These are phyloP conservation scores for Zygosaccharomyces pseudobailii DNA, from an alignment of 1,139 yeast species.

Conservation along the genomic window DNA sequence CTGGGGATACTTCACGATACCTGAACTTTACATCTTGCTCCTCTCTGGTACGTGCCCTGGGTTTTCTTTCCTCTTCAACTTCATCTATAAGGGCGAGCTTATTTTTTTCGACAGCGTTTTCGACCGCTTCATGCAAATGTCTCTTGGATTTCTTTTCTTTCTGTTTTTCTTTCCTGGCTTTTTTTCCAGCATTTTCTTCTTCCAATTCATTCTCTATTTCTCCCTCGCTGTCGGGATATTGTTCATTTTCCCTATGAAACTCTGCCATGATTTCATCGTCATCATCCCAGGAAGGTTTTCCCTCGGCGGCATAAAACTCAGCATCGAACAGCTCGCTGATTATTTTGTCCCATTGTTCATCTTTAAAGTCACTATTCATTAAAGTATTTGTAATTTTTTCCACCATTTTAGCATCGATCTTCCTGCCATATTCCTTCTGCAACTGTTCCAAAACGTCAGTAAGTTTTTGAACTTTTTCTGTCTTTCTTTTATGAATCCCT, in stretches of 20 bases:
- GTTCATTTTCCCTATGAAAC: constrained; percentile 27
- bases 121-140: constrained; percentile 61
- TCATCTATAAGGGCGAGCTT: constrained; percentile 48
- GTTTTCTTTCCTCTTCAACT: constrained; percentile 51
- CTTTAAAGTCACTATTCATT: constrained; percentile 84
- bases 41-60: constrained; percentile 37
- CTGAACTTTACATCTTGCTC: constrained; percentile 55
- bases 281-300: constrained; percentile 52
- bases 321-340: constrained; percentile 85
- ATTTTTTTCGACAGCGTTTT: constrained; percentile 60
- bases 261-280: constrained; percentile 45
- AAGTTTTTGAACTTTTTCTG: constrained; percentile 69
- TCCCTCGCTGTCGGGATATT: constrained; percentile 19
- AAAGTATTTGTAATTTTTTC: constrained; percentile 64
- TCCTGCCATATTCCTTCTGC: constrained; percentile 79
- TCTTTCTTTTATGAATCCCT: constrained; percentile 66
- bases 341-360: constrained; percentile 85
- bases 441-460: constrained; percentile 72
- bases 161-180: constrained; percentile 53
- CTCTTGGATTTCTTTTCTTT: constrained; percentile 60
- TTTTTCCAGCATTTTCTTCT: constrained; percentile 36
- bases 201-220: constrained; percentile 23
- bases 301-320: constrained; percentile 61
- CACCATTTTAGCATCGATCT: constrained; percentile 55
- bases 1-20: constrained; percentile 95